A percentile compares a stretch with the other conserved stretches of the same genome.
These are phyloP conservation scores for Centaurea solstitialis DNA, from an alignment of 129 eudicot genomes.

Conservation along the genomic window DNA sequence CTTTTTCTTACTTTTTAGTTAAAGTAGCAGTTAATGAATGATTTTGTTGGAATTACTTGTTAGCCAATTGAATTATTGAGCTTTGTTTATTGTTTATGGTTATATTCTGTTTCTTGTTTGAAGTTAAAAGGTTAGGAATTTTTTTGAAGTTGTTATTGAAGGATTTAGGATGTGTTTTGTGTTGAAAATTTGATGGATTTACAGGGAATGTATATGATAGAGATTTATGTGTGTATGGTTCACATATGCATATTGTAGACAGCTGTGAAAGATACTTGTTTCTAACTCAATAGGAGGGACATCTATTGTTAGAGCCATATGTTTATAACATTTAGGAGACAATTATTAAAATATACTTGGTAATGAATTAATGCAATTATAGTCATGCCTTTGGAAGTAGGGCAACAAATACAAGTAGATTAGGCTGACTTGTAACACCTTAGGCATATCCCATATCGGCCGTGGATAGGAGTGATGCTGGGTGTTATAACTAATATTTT, in stretches of 20 bases:
- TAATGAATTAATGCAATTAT: background rate
- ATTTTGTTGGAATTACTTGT: background rate
- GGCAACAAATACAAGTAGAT: background rate
- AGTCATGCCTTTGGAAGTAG: background rate
- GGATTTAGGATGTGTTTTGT: constrained; percentile 10
- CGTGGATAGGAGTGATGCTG: too few species aligned
- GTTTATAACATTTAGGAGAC: constrained; percentile 8
- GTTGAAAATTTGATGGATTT: background rate
- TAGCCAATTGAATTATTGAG: background rate
- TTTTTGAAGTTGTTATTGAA: constrained; percentile 9
- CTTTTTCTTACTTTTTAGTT: background rate
- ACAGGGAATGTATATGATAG: constrained; percentile 8
- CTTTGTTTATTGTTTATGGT: background rate
- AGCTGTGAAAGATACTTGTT: background rate
- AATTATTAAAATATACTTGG: background rate
- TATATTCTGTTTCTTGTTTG: background rate
- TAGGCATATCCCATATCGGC: too few species aligned
- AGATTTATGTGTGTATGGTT: background rate
- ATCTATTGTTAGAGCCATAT: background rate
- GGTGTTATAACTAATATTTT: too few species aligned
- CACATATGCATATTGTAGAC: background rate
- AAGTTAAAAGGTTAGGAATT: background rate
- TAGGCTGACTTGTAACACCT: too few species aligned
- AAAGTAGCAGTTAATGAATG: background rate
- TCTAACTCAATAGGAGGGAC: background rate